These are phyloP conservation scores for Sclerotinia nivalis DNA, from an alignment of 2,329 filamentous ascomycete genomes.

Conservation along the genomic window DNA sequence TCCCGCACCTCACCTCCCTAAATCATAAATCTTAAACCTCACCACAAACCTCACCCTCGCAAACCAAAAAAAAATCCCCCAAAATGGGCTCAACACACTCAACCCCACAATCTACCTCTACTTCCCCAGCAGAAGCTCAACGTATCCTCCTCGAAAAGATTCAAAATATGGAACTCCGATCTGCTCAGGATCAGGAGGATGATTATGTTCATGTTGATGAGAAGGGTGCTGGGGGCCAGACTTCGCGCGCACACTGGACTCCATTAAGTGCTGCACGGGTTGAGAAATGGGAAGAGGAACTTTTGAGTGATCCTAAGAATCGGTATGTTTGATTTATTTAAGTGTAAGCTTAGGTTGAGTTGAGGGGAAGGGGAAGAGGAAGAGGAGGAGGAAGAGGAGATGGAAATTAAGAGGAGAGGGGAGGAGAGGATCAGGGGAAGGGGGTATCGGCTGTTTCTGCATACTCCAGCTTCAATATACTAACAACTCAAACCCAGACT, in stretches of 20 bases:
- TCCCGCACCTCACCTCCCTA: too few relatives aligned
- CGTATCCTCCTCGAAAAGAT: neutral
- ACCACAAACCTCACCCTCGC: too few relatives aligned
- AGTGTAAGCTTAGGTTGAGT: too few relatives aligned
- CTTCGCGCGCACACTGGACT: conserved; percentile 43
- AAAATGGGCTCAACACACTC: conserved; percentile 9
- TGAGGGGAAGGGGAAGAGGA: neutral
- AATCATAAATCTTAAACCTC: neutral
- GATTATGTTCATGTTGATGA: conserved; percentile 53
- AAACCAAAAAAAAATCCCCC: neutral
- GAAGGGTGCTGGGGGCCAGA: neutral
- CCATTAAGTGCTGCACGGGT: conserved; percentile 53
- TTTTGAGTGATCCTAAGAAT: conserved; percentile 66
- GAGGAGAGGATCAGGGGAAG: neutral
- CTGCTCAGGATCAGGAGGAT: conserved; percentile 30
- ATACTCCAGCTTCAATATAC: neutral
- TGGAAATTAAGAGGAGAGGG: too few relatives aligned
- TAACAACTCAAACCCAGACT: conserved; percentile 53
- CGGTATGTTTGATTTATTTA: conserved; percentile 46
- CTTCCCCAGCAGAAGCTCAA: neutral
- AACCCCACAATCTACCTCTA: neutral
- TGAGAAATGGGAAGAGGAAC: conserved; percentile 59
- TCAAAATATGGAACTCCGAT: neutral
- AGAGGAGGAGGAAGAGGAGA: too few relatives aligned
- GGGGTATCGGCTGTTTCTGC: neutral